Conservation (phyloP, 1,284 basidiomycete species). For the Taiwanofungus camphoratus region DNA sequence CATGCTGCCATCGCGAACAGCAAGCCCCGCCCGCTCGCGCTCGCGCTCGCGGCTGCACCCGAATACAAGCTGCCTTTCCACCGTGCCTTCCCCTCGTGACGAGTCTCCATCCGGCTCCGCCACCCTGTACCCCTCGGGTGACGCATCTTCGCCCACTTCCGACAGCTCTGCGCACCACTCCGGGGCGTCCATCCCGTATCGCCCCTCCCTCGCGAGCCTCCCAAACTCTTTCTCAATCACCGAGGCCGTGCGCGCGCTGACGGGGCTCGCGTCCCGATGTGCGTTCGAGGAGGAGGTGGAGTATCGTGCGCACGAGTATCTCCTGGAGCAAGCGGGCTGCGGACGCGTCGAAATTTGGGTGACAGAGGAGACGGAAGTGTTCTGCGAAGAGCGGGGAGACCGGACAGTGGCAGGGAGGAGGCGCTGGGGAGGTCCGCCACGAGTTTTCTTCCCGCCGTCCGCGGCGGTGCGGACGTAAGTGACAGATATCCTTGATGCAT, state of each 20-base stretch:
- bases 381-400: too few species aligned
- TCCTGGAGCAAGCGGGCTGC: conserved; percentile 8
- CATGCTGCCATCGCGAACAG: not conserved
- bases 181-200: too few species aligned
- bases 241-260: not conserved
- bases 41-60: too few species aligned
- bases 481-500: too few species aligned
- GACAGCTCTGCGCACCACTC: too few species aligned
- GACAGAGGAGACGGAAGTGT: conserved; percentile 6
- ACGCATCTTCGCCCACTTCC: too few species aligned
- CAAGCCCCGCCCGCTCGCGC: not conserved
- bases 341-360: conserved; percentile 9
- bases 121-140: too few species aligned
- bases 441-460: conserved; percentile 5
- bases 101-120: too few species aligned
- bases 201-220: too few species aligned
- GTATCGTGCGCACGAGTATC: conserved; percentile 10
- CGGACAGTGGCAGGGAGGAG: not conserved
- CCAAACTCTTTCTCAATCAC: not conserved
- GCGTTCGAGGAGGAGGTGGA: conserved; percentile 11
- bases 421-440: not conserved
- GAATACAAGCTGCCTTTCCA: too few species aligned
- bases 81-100: too few species aligned
- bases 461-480: too few species aligned
- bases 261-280: not conserved